These are phyloP conservation scores for Starmera quercuum DNA, from an alignment of 805 yeast species.

Conservation along the genomic window DNA sequence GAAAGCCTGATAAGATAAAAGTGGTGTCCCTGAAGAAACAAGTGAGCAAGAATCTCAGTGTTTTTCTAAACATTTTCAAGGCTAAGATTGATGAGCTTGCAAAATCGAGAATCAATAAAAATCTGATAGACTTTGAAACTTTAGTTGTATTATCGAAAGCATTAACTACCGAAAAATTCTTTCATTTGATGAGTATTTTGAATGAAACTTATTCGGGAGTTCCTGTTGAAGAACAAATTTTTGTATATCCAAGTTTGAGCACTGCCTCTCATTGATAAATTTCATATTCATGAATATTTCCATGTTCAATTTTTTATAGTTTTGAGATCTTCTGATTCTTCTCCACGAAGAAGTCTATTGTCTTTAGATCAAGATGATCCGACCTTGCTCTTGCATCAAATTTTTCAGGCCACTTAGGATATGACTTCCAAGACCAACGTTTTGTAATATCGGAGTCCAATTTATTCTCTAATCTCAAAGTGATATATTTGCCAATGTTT, in stretches of 20 bases:
- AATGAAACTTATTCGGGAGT: slow-evolving; percentile 3
- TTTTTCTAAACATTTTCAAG: slow-evolving; percentile 3
- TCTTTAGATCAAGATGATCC: slow-evolving; percentile 11
- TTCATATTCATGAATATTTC: not conserved
- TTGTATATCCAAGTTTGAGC: not conserved
- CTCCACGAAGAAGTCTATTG: slow-evolving; percentile 8
- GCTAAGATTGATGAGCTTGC: slow-evolving; percentile 5
- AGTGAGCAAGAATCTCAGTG: slow-evolving; percentile 2
- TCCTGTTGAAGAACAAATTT: slow-evolving; percentile 3
- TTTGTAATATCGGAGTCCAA: slow-evolving; percentile 15
- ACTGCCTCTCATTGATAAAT: not conserved
- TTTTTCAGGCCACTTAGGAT: slow-evolving; percentile 11
- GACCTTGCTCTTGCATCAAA: slow-evolving; percentile 11
- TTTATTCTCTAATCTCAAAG: slow-evolving; percentile 22
- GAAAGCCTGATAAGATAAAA: too few species aligned
- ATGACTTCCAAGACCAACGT: slow-evolving; percentile 26
- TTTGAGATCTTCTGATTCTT: not conserved
- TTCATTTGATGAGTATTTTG: slow-evolving; percentile 2
- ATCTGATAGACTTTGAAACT: slow-evolving; percentile 8
- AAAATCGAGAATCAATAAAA: slow-evolving; percentile 3
- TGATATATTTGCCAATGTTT: slow-evolving; percentile 35
- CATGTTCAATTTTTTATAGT: not conserved
- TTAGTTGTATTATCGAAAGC: slow-evolving; percentile 7
- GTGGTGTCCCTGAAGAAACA: too few species aligned
- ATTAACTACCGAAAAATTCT: slow-evolving; percentile 4